Evolutionary conservation across 441 rosid species (phyloP).

Genomic region (Rhodomyrtus psidioides): DNA sequence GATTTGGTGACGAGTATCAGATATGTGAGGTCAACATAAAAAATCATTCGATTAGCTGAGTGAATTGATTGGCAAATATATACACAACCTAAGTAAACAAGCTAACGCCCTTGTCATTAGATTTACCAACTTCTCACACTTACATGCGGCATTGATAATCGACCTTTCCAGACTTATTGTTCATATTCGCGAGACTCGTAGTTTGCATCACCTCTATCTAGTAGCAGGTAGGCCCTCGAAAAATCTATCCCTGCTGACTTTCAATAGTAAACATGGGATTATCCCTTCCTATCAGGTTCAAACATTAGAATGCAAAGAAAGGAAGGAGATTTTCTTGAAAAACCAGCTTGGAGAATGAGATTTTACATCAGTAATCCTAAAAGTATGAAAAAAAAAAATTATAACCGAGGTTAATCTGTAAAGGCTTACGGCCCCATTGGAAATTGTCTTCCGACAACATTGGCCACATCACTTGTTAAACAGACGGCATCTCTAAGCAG

Average conservation of each 20-base stretch:
- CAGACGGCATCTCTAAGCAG: background rate
- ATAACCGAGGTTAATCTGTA: too few species aligned
- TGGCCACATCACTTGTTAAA: background rate
- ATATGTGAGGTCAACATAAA: background rate
- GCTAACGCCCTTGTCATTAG: background rate
- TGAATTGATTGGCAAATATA: background rate
- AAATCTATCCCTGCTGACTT: background rate
- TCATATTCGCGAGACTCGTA: background rate
- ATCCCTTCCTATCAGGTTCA: background rate
- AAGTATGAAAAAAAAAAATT: too few species aligned
- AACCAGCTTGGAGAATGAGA: background rate
- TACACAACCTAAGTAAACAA: background rate
- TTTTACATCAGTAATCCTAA: background rate
- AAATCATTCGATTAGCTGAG: background rate
- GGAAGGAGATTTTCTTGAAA: background rate
- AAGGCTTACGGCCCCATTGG: background rate
- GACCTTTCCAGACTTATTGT: background rate
- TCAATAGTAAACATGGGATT: background rate
- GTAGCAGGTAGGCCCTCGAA: fast-evolving
- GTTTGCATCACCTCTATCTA: background rate
- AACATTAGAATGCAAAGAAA: background rate
- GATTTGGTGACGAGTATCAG: background rate
- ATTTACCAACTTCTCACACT: background rate
- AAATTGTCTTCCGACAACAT: background rate
- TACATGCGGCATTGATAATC: background rate